phyloP scores from a whole-genome alignment of 2,329 filamentous ascomycete species.

The Helminthosporium solani region DNA sequence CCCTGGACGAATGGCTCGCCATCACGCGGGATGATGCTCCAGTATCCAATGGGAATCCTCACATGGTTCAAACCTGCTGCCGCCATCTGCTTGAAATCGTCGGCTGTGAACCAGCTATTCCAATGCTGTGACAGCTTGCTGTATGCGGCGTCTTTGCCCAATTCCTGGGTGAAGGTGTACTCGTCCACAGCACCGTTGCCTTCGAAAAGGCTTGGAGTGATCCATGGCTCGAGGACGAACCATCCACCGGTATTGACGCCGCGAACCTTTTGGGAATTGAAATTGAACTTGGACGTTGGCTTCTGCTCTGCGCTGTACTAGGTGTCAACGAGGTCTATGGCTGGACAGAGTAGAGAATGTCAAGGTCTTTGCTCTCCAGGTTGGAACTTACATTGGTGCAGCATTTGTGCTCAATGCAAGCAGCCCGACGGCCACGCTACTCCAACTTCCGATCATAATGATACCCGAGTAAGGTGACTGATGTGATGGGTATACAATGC shows the following conservation, averaged over 20 bases:
- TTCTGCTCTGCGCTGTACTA: conserved; percentile 27
- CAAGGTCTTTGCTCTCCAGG: not conserved
- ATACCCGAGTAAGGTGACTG: conserved; percentile 6
- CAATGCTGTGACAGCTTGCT: conserved; percentile 57
- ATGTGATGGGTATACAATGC: conserved; percentile 4
- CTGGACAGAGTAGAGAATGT: no score
- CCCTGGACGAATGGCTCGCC: conserved; percentile 64
- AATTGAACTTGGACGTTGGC: conserved; percentile 51
- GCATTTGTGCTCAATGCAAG: conserved; percentile 33
- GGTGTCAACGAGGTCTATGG: no score
- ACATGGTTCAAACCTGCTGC: conserved; percentile 61
- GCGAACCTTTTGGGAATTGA: conserved; percentile 56
- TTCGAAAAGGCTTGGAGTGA: conserved; percentile 62
- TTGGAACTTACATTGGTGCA: conserved; percentile 33
- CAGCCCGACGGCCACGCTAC: conserved; percentile 29
- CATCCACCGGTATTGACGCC: conserved; percentile 67
- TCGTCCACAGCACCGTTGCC: conserved; percentile 58
- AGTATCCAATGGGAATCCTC: conserved; percentile 66
- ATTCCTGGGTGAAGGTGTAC: conserved; percentile 53
- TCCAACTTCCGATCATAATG: conserved; percentile 33
- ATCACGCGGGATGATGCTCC: conserved; percentile 56
- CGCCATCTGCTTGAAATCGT: conserved; percentile 59
- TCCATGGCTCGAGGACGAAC: conserved; percentile 66
- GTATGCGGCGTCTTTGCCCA: conserved; percentile 53
- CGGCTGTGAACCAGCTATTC: conserved; percentile 57